A percentile compares a stretch with the other conserved stretches of the same genome.
phyloP scores from a whole-genome alignment of 441 rosid genomes.

The Gossypium trilobum region DNA sequence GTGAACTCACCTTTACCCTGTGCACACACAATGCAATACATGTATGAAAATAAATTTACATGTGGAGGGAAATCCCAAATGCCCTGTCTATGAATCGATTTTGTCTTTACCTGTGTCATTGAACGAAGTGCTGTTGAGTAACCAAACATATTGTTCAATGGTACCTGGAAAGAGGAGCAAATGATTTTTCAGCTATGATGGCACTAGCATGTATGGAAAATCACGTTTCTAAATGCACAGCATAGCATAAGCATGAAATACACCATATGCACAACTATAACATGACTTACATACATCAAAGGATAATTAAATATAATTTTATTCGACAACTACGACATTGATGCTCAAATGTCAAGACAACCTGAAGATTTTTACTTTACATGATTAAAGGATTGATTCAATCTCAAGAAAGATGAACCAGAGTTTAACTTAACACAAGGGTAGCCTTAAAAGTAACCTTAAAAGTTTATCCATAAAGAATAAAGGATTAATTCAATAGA shows the following conservation, averaged over 20 bases:
- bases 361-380: neutral
- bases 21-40: neutral
- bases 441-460: neutral
- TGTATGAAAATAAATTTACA: neutral
- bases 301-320: neutral
- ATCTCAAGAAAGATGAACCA: neutral
- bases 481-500: neutral
- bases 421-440: neutral
- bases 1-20: slow-evolving; percentile 97
- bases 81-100: neutral
- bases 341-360: slow-evolving; percentile 1
- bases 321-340: neutral
- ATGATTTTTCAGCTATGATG: neutral
- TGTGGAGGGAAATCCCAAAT: neutral
- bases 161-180: slow-evolving; percentile 48
- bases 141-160: slow-evolving; percentile 94
- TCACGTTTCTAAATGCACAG: neutral
- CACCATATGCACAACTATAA: neutral
- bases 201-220: neutral
- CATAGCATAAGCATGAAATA: neutral
- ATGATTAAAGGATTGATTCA: neutral
- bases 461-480: neutral
- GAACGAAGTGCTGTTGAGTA: slow-evolving; percentile 92
- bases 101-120: slow-evolving; percentile 73
- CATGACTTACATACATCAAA: neutral